Percentiles rank a stretch among this genome's conserved stretches.
Evolutionary conservation across 176 grass and related monocot genomes (phyloP).

Genomic region (Avena eriantha): DNA sequence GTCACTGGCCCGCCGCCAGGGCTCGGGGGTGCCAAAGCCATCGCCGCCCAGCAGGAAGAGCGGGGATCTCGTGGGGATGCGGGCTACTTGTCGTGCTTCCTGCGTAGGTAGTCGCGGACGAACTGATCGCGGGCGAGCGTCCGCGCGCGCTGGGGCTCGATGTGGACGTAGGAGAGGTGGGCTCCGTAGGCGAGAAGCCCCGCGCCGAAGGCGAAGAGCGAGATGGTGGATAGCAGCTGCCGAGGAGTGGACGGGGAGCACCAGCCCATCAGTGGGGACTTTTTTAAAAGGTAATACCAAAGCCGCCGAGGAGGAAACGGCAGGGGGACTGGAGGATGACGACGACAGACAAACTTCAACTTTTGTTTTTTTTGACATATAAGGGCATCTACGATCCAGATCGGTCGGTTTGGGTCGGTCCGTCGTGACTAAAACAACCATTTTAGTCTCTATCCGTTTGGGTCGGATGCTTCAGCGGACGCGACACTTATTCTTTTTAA

Average conservation of each 20-base stretch:
- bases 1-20: conserved; percentile 56
- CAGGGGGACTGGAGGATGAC: background rate
- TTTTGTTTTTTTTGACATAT: too few relatives aligned
- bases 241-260: conserved; percentile 71
- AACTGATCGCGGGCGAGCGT: conserved; percentile 80
- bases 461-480: too few relatives aligned
- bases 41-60: conserved; percentile 14
- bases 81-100: conserved; percentile 57
- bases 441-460: too few relatives aligned
- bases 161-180: conserved; percentile 67
- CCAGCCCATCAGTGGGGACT: conserved; percentile 54
- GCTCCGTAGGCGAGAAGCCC: conserved; percentile 54
- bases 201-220: conserved; percentile 62
- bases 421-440: too few relatives aligned
- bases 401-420: too few relatives aligned
- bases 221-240: conserved; percentile 58
- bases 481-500: too few relatives aligned
- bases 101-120: conserved; percentile 64
- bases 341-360: background rate
- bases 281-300: conserved; percentile 1
- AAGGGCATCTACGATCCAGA: too few relatives aligned
- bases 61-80: background rate
- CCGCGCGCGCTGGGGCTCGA: conserved; percentile 69
- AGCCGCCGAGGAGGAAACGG: background rate
- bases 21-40: conserved; percentile 55